Evolutionary conservation across 208 protist species (phyloP), one percentile per base, ranked within the genome.

Genomic region (Trypanosoma vivax): DNA sequence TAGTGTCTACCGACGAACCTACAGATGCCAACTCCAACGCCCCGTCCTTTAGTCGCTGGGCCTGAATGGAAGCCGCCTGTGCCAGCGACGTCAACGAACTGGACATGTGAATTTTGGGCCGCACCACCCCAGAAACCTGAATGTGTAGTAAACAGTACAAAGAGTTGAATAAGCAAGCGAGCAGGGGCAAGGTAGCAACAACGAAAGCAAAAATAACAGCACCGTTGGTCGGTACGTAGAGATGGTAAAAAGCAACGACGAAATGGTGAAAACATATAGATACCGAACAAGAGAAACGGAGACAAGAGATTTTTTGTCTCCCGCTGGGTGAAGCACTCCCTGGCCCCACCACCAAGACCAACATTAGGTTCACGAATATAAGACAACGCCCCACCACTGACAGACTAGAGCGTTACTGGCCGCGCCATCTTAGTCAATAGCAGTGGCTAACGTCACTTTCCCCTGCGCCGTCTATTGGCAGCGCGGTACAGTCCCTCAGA

Each of bases 11-110:
- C 3, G 79, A 10, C 18, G 68, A 71, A 0, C 60, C 70, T 34
- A 72, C 49, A 1, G 65, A 61, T 9, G 73, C 64, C n/a, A 57
- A 42, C 3, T 83, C 59, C 13, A 66, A 48, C 14, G 74, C 55
- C 27, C 83, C 56, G 27, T 73, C 56, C 1, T 70, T 76, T 16
- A 83, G 31, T 7, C 58, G 41, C 14, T 67, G 61, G 31, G 79
- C 67, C 19, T 58, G 59, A n/a, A 67, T 72, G 0, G 72, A 42
- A 0, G 78, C 73, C 10, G 64, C 69, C 21, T 70, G 49, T 3
- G 74, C 35, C 50, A 70, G 65, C 5, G 38, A 45, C 14, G 28
- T 74, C 1, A 86, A 59, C 4, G 47, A 43, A 21, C 51, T 59
- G 58, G 81, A 82, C 78, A 81, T 86, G 5, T 27, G 1, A 51